phyloP scores from a whole-genome alignment of 495 filamentous ascomycete genomes.

The Aspergillus sclerotioniger region DNA sequence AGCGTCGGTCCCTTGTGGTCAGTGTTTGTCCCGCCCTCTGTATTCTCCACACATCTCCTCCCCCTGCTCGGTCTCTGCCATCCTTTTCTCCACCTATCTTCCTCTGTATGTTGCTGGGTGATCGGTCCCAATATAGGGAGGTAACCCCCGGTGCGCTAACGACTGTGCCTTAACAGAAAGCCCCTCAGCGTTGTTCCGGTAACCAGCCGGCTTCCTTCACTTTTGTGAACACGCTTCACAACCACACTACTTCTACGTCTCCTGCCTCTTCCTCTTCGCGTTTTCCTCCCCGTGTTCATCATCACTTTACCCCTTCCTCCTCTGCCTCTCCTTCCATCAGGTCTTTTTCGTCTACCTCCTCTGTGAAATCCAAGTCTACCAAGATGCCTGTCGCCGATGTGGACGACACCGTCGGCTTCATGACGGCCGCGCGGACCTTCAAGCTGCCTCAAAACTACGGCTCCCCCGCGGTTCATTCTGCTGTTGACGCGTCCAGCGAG shows the following conservation, averaged over 20 bases:
- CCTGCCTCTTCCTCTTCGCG: not conserved
- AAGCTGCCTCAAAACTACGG: slow-evolving; percentile 10
- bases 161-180: not conserved
- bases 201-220: not conserved
- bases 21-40: not conserved
- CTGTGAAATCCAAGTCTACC: not conserved
- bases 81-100: not conserved
- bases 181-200: not conserved
- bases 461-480: not conserved
- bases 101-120: no score
- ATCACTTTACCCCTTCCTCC: not conserved
- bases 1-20: no score
- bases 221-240: not conserved
- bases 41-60: not conserved
- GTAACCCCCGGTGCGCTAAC: not conserved
- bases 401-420: slow-evolving; percentile 27
- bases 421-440: slow-evolving; percentile 24
- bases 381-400: slow-evolving; percentile 21
- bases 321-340: not conserved
- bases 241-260: not conserved
- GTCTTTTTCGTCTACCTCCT: not conserved
- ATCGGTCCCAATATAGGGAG: not conserved
- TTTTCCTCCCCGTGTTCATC: not conserved
- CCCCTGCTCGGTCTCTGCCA: not conserved
- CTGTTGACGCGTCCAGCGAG: slow-evolving; percentile 6